A percentile compares a stretch with the other conserved stretches of the same genome.
Evolutionary conservation across 345 rosid genomes (phyloP).

Genomic region (Citrus hindsii): DNA sequence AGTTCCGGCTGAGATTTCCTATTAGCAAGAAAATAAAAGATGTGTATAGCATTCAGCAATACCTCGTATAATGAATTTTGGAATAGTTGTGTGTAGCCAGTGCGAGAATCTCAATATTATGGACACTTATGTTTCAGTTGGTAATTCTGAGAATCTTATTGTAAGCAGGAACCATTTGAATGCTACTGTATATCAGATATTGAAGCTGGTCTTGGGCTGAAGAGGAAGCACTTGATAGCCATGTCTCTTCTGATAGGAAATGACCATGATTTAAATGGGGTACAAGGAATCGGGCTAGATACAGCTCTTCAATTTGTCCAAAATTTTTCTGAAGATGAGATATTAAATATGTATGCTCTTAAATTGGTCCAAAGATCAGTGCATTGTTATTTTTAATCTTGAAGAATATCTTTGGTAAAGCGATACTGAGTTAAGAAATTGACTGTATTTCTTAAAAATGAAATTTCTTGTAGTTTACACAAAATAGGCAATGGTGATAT

Average conservation of each 20-base stretch:
- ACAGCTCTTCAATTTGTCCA: conserved; percentile 68
- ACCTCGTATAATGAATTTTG: too few species aligned
- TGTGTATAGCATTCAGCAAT: not conserved
- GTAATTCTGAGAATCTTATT: conserved; percentile 23
- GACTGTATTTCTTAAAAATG: not conserved
- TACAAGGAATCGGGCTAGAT: conserved; percentile 76
- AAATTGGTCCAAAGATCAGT: not conserved
- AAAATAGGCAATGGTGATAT: conserved; percentile 51
- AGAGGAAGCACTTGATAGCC: conserved; percentile 78
- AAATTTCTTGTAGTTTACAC: conserved; percentile 42
- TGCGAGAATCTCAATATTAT: not conserved
- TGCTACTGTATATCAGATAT: conserved; percentile 83
- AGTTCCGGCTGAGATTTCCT: not conserved
- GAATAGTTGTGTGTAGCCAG: too few species aligned
- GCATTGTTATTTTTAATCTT: conserved; percentile 3
- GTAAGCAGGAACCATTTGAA: conserved; percentile 78
- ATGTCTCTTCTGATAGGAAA: conserved; percentile 86
- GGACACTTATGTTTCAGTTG: not conserved
- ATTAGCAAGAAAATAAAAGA: not conserved
- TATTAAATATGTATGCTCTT: conserved; percentile 53
- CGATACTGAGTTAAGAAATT: conserved; percentile 12
- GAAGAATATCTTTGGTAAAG: conserved; percentile 3
- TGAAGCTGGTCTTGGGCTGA: conserved; percentile 79
- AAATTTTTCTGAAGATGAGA: conserved; percentile 56
- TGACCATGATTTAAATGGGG: conserved; percentile 77